phyloP scores from a whole-genome alignment of 768 basidiomycete species.

The Mycena floridula region DNA sequence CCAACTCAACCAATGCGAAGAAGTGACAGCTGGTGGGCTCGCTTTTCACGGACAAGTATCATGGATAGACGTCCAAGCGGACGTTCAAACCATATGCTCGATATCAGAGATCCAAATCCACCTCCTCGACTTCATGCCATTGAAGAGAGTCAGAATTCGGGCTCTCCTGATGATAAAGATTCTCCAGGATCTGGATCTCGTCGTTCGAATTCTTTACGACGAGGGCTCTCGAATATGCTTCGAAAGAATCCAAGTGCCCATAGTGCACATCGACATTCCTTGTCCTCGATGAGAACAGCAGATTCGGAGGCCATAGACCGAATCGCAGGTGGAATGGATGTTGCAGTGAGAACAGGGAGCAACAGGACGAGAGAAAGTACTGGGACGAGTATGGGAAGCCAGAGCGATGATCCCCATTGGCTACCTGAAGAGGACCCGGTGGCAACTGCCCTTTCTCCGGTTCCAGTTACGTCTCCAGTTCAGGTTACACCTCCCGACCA shows the following conservation, averaged over 20 bases:
- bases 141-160: conserved; percentile 41
- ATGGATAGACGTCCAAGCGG: conserved; percentile 51
- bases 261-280: conserved; percentile 39
- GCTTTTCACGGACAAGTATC: conserved; percentile 61
- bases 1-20: conserved; percentile 47
- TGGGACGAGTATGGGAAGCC: conserved; percentile 5
- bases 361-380: conserved; percentile 8
- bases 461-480: conserved; percentile 4
- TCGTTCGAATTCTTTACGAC: conserved; percentile 6
- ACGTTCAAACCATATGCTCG: conserved; percentile 26
- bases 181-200: conserved; percentile 13
- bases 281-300: conserved; percentile 56
- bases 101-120: conserved; percentile 79
- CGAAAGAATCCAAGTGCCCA: conserved; percentile 18
- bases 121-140: conserved; percentile 59
- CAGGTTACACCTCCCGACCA: conserved; percentile 6
- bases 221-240: conserved; percentile 1
- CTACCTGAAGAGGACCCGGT: conserved; percentile 5
- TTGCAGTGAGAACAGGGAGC: conserved; percentile 34
- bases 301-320: conserved; percentile 65
- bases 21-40: conserved; percentile 74
- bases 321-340: conserved; percentile 63
- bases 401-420: conserved; percentile 4
- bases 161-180: conserved; percentile 10
- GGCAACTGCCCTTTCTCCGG: not conserved